phyloP scores from a whole-genome alignment of 208 protist genomes.

The Trypanosomatidae sp. region DNA sequence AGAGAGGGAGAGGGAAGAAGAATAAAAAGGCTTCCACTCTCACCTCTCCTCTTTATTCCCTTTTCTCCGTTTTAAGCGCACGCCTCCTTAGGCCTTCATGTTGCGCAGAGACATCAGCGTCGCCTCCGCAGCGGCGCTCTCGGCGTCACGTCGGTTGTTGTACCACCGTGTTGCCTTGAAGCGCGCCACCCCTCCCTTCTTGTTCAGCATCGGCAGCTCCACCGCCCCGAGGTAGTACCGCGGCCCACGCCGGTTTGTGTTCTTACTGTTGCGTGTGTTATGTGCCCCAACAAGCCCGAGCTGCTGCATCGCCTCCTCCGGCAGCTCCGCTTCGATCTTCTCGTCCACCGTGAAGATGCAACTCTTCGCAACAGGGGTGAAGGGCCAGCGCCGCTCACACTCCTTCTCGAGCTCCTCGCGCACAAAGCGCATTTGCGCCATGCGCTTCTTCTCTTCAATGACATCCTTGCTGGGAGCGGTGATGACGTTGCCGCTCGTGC shows the following conservation, averaged over 20 bases:
- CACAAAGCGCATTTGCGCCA: conserved; percentile 55
- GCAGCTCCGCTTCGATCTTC: conserved; percentile 40
- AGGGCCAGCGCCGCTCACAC: conserved; percentile 63
- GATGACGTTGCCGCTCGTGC: conserved; percentile 59
- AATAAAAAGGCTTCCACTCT: too few species aligned
- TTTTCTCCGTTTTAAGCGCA: too few species aligned
- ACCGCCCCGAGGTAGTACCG: conserved; percentile 51
- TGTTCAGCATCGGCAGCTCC: conserved; percentile 65
- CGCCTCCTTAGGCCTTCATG: conserved; percentile 44
- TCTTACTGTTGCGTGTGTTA: conserved; percentile 31
- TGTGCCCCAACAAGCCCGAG: conserved; percentile 26
- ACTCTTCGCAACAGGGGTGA: conserved; percentile 65
- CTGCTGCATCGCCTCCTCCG: conserved; percentile 28
- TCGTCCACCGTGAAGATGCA: conserved; percentile 63
- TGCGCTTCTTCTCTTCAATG: conserved; percentile 45
- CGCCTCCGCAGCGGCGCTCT: conserved; percentile 56
- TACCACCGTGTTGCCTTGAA: conserved; percentile 60
- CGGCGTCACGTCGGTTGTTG: conserved; percentile 43
- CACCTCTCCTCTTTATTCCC: too few species aligned
- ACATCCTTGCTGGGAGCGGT: conserved; percentile 40
- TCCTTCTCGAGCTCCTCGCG: conserved; percentile 60
- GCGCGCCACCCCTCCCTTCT: conserved; percentile 46
- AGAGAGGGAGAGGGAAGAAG: too few species aligned
- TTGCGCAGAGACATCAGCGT: conserved; percentile 42
- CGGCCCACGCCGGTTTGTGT: conserved; percentile 45